Evolutionary conservation across 1,284 basidiomycete genomes (phyloP), one percentile per base, ranked within the genome.

Genomic region (Rhodofomes roseus): DNA sequence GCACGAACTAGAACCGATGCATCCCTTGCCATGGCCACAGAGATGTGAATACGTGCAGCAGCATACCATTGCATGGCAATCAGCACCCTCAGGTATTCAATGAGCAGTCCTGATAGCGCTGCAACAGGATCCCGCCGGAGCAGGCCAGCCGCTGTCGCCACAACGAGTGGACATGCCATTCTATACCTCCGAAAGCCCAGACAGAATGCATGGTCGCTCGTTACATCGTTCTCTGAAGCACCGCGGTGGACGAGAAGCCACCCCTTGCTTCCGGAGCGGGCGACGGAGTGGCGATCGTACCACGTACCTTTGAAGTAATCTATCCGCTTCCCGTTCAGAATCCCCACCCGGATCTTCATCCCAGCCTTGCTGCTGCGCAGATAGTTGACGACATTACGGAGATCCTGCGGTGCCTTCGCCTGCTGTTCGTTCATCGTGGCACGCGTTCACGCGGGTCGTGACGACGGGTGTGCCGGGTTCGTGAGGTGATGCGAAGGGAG

Each of bases 281-380:
- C 37, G 20, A n/a, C 52, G 36, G 37, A 25, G 39, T 29, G 43
- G 12, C 31, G 20, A 48, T 48, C 44, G 11, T 36, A 12, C 20
- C 4, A 78, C 83, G 66, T 65, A 92, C 95, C 96, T 81, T 96
- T 98, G 81, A 99, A 99, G 78, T 98, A 98, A 75, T 98, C 96
- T 59, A 96, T 82, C 52, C 96, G 89, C 75, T 97, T 98, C 40
- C 96, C 97, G 68, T 94, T 94, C 70, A 98, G 78, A 7, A 95
- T 89, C 40, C 96, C 96, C 4, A 92, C 87, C 63, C 93, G 84
- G 59, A 90, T 86, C 80, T 98, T 98, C 70, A 97, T 88, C 14
- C 93, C 93, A 29, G 94, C 83, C 70, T 87, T 89, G 65, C 90
- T 89, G 66, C 90, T 88, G 52, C 95, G 85, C 52, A 98, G 79